phyloP scores from a whole-genome alignment of 495 filamentous ascomycete species.

The Emericellopsis terricola region DNA sequence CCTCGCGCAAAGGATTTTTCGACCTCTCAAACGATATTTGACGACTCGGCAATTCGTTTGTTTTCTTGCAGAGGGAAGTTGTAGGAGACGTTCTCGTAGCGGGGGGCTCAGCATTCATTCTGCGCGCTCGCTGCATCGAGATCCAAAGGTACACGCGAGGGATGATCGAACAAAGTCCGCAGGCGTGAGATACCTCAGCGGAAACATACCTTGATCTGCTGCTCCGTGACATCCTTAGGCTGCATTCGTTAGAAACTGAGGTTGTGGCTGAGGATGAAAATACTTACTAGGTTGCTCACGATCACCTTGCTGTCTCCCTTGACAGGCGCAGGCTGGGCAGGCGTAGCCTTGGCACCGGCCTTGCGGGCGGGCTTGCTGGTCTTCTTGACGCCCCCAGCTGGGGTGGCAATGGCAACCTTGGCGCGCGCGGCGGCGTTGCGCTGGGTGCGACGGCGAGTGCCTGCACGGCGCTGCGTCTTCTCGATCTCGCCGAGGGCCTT shows the following conservation, averaged over 20 bases:
- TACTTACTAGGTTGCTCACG: slow-evolving; percentile 88
- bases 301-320: slow-evolving; percentile 81
- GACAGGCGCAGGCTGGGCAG: slow-evolving; percentile 37
- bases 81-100: too few species aligned
- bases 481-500: slow-evolving; percentile 93
- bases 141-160: slow-evolving; percentile 16
- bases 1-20: too few species aligned
- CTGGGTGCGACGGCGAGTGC: slow-evolving; percentile 30
- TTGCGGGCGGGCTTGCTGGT: slow-evolving; percentile 41
- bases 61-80: too few species aligned
- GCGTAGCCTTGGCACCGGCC: slow-evolving; percentile 37
- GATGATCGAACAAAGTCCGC: slow-evolving; percentile 34
- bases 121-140: background rate
- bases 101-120: too few species aligned
- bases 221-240: slow-evolving; percentile 89
- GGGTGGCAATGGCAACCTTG: slow-evolving; percentile 35
- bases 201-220: slow-evolving; percentile 99
- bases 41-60: too few species aligned
- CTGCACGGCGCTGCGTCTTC: slow-evolving; percentile 42
- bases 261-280: too few species aligned
- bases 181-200: slow-evolving; percentile 30
- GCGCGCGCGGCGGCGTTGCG: slow-evolving; percentile 29
- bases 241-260: too few species aligned
- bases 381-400: slow-evolving; percentile 82
- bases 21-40: too few species aligned